A percentile compares a stretch with the other conserved stretches of the same genome.
These are phyloP conservation scores for Gracilaria domingensis DNA, from an alignment of 23 red algal genomes.

Conservation along the genomic window DNA sequence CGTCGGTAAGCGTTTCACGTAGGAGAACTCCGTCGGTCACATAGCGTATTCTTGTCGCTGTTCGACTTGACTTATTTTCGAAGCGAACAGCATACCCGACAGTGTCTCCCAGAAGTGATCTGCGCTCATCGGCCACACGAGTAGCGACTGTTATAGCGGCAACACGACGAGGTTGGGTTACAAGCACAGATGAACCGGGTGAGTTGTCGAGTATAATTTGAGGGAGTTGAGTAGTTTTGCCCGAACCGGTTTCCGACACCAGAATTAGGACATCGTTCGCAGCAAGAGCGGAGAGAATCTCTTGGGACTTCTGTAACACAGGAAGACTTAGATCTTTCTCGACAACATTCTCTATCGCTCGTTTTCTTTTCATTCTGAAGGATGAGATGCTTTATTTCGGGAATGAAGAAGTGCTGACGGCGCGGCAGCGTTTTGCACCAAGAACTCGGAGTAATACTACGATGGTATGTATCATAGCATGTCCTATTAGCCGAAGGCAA, in stretches of 20 bases:
- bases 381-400: neutral
- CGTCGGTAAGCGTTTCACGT: conserved; percentile 73
- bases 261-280: conserved; percentile 84
- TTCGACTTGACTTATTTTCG: conserved; percentile 66
- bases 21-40: conserved; percentile 93
- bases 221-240: conserved; percentile 94
- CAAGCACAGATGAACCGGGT: conserved; percentile 59
- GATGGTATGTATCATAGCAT: too few relatives aligned
- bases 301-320: conserved; percentile 12
- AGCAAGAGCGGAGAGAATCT: conserved; percentile 56
- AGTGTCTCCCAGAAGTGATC: conserved; percentile 57
- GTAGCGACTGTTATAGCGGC: conserved; percentile 85
- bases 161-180: conserved; percentile 94
- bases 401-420: too few relatives aligned
- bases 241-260: conserved; percentile 83
- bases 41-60: conserved; percentile 79
- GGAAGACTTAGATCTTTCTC: conserved; percentile 47
- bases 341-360: neutral
- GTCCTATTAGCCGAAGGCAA: too few relatives aligned
- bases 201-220: conserved; percentile 75
- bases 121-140: conserved; percentile 86
- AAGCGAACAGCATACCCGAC: conserved; percentile 97
- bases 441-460: neutral
- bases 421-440: too few relatives aligned
- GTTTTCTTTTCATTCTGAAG: conserved; percentile 43